Conservation (phyloP, 129 eudicot genomes). For the Smallanthus sonchifolius region DNA sequence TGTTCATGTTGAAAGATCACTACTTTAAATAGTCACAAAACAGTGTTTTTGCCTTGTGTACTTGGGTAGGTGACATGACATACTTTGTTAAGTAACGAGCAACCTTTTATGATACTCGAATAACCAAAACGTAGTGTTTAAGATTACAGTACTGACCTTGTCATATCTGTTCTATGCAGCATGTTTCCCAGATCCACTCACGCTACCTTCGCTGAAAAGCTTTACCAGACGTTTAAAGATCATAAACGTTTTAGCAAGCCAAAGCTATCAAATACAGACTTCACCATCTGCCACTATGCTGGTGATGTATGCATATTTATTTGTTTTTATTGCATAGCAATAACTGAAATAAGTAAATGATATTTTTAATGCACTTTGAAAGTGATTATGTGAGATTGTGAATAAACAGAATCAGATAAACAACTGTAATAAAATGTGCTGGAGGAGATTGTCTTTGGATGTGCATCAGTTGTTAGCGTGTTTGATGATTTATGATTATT, state of each 20-base stretch:
- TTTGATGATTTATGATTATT: not conserved
- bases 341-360: not conserved
- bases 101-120: not conserved
- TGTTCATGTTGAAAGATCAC: conserved; percentile 8
- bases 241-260: conserved; percentile 88
- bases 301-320: conserved; percentile 68
- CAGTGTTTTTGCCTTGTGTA: not conserved
- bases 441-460: not conserved
- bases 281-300: conserved; percentile 87
- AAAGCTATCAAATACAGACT: conserved; percentile 71
- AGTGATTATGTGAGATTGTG: not conserved
- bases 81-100: not conserved
- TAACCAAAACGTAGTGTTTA: not conserved
- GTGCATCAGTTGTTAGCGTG: not conserved
- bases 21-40: not conserved
- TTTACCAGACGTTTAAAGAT: conserved; percentile 76
- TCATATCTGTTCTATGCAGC: conserved; percentile 37
- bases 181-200: conserved; percentile 96
- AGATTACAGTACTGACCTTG: conserved; percentile 7
- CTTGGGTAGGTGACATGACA: not conserved
- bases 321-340: not conserved
- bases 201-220: conserved; percentile 74
- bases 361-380: conserved; percentile 2
- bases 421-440: not conserved
- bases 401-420: not conserved